Evolutionary conservation across 139 green algal species (phyloP).

Genomic region (Picocystis salinarum): DNA sequence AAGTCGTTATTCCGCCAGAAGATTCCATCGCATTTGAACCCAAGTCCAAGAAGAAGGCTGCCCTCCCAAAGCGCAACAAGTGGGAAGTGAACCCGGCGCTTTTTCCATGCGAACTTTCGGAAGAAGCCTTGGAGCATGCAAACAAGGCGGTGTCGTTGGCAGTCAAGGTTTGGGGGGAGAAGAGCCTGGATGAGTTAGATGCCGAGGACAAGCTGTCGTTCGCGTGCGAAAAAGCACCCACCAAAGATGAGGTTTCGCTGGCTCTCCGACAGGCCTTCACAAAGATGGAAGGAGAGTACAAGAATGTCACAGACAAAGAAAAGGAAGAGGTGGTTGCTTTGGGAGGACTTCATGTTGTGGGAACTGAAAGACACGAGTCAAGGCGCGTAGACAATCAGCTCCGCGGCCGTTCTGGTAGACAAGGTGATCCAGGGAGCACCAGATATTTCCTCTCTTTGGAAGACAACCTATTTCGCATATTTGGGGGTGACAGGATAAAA

Average conservation of each 20-base stretch:
- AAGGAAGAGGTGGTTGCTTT: conserved; percentile 58
- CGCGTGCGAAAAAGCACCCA: conserved; percentile 78
- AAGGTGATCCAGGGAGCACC: conserved; percentile 82
- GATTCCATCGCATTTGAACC: conserved; percentile 20
- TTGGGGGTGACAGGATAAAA: conserved; percentile 90
- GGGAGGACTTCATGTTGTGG: conserved; percentile 86
- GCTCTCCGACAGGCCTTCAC: conserved; percentile 31
- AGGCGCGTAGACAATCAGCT: conserved; percentile 97
- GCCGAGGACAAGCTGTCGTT: conserved; percentile 69
- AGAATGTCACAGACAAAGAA: conserved; percentile 60
- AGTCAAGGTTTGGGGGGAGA: conserved; percentile 7
- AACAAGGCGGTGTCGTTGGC: not conserved
- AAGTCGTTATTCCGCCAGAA: conserved; percentile 14
- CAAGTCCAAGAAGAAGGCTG: conserved; percentile 13
- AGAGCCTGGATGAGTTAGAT: conserved; percentile 11
- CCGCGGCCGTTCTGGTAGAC: conserved; percentile 41
- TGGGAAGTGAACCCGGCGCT: conserved; percentile 42
- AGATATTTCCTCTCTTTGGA: conserved; percentile 87
- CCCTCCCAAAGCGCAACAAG: conserved; percentile 11
- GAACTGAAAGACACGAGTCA: conserved; percentile 88
- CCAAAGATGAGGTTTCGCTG: conserved; percentile 40
- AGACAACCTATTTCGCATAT: conserved; percentile 73
- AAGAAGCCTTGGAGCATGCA: conserved; percentile 12
- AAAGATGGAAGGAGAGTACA: conserved; percentile 60
- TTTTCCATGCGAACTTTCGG: conserved; percentile 69